Evolutionary conservation across 192 early-diverging fungal species (phyloP).

Genomic region (Coemansia interrupta): DNA sequence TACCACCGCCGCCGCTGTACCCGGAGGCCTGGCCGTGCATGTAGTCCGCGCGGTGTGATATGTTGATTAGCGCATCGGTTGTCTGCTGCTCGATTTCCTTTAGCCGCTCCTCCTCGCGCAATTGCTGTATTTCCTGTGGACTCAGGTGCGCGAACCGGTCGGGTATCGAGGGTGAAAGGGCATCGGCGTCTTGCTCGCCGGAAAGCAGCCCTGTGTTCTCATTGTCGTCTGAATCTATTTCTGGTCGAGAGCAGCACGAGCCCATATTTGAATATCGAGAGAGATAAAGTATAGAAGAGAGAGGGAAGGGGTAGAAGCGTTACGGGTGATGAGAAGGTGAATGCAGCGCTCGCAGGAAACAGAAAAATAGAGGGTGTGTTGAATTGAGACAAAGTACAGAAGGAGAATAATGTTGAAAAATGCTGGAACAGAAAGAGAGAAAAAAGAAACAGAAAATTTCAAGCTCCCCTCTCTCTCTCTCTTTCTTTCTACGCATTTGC

Average conservation of each 20-base stretch:
- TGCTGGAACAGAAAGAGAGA: too few species aligned
- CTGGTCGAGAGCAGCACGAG: constrained; percentile 37
- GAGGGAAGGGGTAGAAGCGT: not conserved
- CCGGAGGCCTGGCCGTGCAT: constrained; percentile 26
- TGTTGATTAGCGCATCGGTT: constrained; percentile 49
- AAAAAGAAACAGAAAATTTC: too few species aligned
- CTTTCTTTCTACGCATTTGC: too few species aligned
- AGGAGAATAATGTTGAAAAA: too few species aligned
- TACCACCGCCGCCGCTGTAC: constrained; percentile 12
- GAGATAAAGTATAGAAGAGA: constrained; percentile 3
- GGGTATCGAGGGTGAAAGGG: constrained; percentile 5
- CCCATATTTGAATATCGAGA: constrained; percentile 33
- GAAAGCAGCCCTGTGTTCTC: constrained; percentile 40
- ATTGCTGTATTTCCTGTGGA: constrained; percentile 23
- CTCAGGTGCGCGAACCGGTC: constrained; percentile 47
- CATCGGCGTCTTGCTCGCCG: constrained; percentile 12
- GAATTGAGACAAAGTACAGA: too few species aligned
- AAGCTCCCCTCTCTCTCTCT: too few species aligned
- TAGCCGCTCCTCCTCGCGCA: constrained; percentile 42
- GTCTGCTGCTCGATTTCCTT: constrained; percentile 35
- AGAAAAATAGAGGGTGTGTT: too few species aligned
- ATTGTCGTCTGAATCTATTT: constrained; percentile 30
- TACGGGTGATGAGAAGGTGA: not conserved
- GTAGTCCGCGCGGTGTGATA: constrained; percentile 30
- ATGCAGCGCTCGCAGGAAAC: not conserved